These are phyloP conservation scores for Mortierella sp. DNA, from an alignment of 371 early-diverging fungal genomes.

Conservation along the genomic window DNA sequence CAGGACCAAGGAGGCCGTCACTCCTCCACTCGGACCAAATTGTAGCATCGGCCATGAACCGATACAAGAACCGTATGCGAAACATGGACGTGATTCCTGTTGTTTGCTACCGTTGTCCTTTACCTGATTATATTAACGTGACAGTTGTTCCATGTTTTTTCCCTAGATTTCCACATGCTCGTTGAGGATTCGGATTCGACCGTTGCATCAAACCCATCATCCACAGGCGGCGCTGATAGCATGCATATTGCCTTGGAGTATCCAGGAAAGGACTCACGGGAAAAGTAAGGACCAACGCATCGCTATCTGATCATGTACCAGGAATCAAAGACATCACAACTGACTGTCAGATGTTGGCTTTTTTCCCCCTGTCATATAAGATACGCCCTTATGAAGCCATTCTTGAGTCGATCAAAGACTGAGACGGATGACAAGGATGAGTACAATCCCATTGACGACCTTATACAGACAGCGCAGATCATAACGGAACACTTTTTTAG, in stretches of 20 bases:
- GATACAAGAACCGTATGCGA: conserved; percentile 63
- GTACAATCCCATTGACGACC: conserved; percentile 84
- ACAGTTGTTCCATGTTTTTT: neutral
- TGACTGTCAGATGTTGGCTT: neutral
- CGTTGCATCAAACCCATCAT: conserved; percentile 53
- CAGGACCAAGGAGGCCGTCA: conserved; percentile 30
- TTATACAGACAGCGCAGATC: conserved; percentile 73
- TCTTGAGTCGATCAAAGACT: conserved; percentile 45
- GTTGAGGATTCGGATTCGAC: conserved; percentile 53
- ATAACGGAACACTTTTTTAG: conserved; percentile 74
- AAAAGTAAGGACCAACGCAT: conserved; percentile 38
- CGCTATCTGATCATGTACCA: too few relatives aligned
- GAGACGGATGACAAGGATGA: conserved; percentile 76
- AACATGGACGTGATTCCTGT: neutral
- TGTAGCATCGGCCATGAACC: conserved; percentile 55
- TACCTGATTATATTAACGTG: too few relatives aligned
- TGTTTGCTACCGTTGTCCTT: neutral
- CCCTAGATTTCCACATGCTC: conserved; percentile 47
- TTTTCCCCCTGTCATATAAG: conserved; percentile 5
- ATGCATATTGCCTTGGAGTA: conserved; percentile 56
- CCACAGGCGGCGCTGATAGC: conserved; percentile 46
- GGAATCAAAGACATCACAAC: neutral
- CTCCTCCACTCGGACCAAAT: conserved; percentile 66
- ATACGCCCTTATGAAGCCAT: conserved; percentile 45
- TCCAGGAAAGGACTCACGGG: conserved; percentile 53